These are phyloP conservation scores for Lepidium campestre DNA, from an alignment of 441 rosid species.

Conservation along the genomic window DNA sequence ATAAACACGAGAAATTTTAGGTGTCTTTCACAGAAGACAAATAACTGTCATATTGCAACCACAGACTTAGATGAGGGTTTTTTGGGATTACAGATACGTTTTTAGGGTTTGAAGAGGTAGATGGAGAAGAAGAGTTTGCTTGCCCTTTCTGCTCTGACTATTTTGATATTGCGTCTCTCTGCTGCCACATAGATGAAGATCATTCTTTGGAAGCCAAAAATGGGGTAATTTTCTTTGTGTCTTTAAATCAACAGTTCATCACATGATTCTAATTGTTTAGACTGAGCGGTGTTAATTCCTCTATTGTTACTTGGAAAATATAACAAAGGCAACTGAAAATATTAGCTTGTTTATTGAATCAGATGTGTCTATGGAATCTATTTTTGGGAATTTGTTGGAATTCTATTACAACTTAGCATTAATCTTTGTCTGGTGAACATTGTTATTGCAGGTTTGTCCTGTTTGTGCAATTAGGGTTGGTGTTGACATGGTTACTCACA, in stretches of 20 bases:
- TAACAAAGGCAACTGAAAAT: neutral
- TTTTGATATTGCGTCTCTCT: constrained; percentile 83
- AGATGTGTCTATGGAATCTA: neutral
- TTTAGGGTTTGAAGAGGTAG: constrained; percentile 80
- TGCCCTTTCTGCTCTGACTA: constrained; percentile 94
- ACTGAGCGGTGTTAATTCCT: neutral
- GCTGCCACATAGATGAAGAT: constrained; percentile 96
- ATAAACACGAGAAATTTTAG: neutral
- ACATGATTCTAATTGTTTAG: neutral
- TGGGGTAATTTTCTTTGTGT: constrained; percentile 47
- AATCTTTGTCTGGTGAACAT: neutral
- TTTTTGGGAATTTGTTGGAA: neutral
- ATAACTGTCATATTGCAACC: neutral
- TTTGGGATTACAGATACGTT: constrained; percentile 68
- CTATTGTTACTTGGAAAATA: neutral
- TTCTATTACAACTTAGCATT: constrained; percentile 12
- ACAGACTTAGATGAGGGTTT: constrained; percentile 1
- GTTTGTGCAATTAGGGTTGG: constrained; percentile 84
- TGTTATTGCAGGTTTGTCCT: constrained; percentile 74
- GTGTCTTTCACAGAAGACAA: neutral
- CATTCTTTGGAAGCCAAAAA: constrained; percentile 81
- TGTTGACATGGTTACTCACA: constrained; percentile 92
- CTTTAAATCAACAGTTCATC: neutral
- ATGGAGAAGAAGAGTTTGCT: constrained; percentile 88
- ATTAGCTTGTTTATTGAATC: neutral